Base-by-base conservation (phyloP, 129 eudicot genomes). In the Chrysanthemum makinoi region DNA sequence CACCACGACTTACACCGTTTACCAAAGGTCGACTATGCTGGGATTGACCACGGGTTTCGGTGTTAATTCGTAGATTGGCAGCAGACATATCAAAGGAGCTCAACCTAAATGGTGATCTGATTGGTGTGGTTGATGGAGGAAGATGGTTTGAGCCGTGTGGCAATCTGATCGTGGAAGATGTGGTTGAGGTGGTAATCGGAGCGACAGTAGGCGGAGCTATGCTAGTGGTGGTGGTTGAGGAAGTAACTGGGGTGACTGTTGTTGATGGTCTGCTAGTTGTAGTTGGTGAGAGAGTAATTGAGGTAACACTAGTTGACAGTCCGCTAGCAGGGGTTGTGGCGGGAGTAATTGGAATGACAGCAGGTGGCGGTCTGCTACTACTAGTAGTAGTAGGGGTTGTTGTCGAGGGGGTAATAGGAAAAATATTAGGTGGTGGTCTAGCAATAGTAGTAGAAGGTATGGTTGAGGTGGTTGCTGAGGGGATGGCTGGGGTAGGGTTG, bases 1-100 rank as follows among this genome's bases (percentile, higher is more conserved):
- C 82, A 20, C 87, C 72, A 60, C 87, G 87, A 6, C 80, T 52
- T 55, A 77, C 89, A 50, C 78, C 76, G 35, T 73, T 69, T 39
- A 11, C 52, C 10, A 73, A 74, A 19, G 84, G 80, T 11, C 79
- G 89, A 48, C 85, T 63, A 63, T 84, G 93, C 18, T 88, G 88
- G 48, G 92, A 84, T 10, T 75, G 81, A 47, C 85, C 68, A 73
- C 92, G 90, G 22, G 86, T 70, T 49, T 78, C 92, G 2, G 76
- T 80, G 49, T 71, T 75, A 46, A 76, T 67, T 66, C 86, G 79
- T 55, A 66, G 80, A 72, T 70, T 86, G 24, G 26, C 83, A 1
- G 82, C 66, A 48, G 83, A 73, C 71, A 77, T 80, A 53, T 88
- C 69, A 28, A 84, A 54, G 18, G 78, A 6, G 44, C 6, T 77